phyloP scores from a whole-genome alignment of 306 rosid species.

The Ammopiptanthus mongolicus region DNA sequence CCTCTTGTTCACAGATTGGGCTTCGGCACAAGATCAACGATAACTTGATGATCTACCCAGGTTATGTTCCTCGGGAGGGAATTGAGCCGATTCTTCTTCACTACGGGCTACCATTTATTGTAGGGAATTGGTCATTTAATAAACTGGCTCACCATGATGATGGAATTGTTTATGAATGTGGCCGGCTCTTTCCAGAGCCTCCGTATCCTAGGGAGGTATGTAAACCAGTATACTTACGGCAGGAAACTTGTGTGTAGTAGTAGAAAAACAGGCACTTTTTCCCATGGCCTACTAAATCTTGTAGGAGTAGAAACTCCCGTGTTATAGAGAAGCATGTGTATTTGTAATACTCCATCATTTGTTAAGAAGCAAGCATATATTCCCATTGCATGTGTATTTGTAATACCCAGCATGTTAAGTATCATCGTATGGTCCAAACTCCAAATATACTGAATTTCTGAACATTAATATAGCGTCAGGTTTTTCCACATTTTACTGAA shows the following conservation, averaged over 20 bases:
- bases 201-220: constrained; percentile 93
- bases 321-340: neutral
- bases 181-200: constrained; percentile 85
- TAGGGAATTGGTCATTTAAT: constrained; percentile 93
- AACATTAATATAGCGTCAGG: neutral
- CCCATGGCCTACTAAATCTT: neutral
- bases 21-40: constrained; percentile 96
- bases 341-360: neutral
- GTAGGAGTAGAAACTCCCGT: neutral
- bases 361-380: neutral
- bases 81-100: constrained; percentile 91
- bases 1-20: constrained; percentile 56
- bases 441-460: neutral
- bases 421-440: neutral
- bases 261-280: neutral
- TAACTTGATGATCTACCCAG: constrained; percentile 94
- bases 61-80: constrained; percentile 76
- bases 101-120: constrained; percentile 79
- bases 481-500: constrained; percentile 6
- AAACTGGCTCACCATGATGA: constrained; percentile 83
- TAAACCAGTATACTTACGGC: constrained; percentile 1
- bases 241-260: neutral
- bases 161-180: constrained; percentile 72
- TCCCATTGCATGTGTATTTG: neutral
- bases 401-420: constrained; percentile 6